Percentiles rank a stretch among this genome's conserved stretches.
phyloP scores from a whole-genome alignment of 495 filamentous ascomycete species.

The Podospora tetraspora region DNA sequence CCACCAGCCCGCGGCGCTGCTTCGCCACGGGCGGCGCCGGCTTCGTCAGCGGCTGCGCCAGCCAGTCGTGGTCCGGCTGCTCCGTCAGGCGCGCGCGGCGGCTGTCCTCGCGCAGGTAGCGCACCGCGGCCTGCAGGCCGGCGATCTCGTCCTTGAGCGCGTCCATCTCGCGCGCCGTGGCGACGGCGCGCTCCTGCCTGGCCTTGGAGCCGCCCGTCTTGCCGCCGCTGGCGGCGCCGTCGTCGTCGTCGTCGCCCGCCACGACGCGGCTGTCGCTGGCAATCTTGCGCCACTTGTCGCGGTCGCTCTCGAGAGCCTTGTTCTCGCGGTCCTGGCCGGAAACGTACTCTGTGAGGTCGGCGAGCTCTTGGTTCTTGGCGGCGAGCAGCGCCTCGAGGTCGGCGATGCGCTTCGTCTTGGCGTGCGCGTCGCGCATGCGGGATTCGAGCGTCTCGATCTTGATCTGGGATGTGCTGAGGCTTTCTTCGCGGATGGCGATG shows the following conservation, averaged over 20 bases:
- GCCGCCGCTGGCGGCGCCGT: slow-evolving; percentile 26
- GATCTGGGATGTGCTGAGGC: slow-evolving; percentile 67
- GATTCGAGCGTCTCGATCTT: slow-evolving; percentile 90
- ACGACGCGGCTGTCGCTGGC: slow-evolving; percentile 60
- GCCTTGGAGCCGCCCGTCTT: slow-evolving; percentile 47
- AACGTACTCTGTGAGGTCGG: slow-evolving; percentile 59
- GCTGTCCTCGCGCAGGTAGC: slow-evolving; percentile 74
- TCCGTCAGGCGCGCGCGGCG: slow-evolving; percentile 59
- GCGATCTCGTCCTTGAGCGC: slow-evolving; percentile 63
- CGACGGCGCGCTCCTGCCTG: slow-evolving; percentile 54
- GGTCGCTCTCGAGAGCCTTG: slow-evolving; percentile 54
- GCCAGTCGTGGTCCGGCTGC: slow-evolving; percentile 55
- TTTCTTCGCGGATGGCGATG: slow-evolving; percentile 60
- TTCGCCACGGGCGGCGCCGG: slow-evolving; percentile 41
- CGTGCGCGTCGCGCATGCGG: slow-evolving; percentile 70
- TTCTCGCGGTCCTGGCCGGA: slow-evolving; percentile 54
- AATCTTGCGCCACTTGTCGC: slow-evolving; percentile 70
- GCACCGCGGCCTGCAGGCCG: slow-evolving; percentile 67
- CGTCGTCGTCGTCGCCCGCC: slow-evolving; percentile 37
- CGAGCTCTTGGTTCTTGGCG: slow-evolving; percentile 49
- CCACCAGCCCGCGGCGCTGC: slow-evolving; percentile 54
- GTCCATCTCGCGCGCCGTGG: slow-evolving; percentile 71
- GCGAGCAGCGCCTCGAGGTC: slow-evolving; percentile 58
- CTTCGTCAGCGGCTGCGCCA: slow-evolving; percentile 59
- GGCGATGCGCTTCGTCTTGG: slow-evolving; percentile 57